Percentiles rank a stretch among this genome's conserved stretches.
Conservation (phyloP, 495 filamentous ascomycete species). For the Aspergillus cristatus region DNA sequence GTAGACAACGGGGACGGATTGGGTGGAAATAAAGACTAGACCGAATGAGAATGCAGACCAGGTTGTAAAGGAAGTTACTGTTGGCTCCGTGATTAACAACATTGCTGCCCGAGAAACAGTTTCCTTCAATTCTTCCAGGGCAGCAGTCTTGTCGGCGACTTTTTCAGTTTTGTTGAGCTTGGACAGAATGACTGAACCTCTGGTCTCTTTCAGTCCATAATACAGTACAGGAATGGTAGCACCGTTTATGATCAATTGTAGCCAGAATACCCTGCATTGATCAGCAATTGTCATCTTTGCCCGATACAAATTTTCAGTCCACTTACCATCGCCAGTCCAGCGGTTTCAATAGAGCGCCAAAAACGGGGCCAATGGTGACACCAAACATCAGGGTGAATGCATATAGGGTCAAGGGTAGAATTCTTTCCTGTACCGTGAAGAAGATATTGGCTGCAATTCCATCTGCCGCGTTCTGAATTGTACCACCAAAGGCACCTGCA, state of each 20-base stretch:
- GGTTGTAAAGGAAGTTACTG: constrained; percentile 5
- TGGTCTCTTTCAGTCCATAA: constrained; percentile 4
- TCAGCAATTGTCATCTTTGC: not conserved
- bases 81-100: constrained; percentile 7
- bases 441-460: constrained; percentile 7
- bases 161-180: not conserved
- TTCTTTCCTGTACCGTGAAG: constrained; percentile 1
- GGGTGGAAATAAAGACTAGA: constrained; percentile 8
- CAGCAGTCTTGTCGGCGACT: not conserved
- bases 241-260: constrained; percentile 7
- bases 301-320: not conserved
- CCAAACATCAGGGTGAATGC: constrained; percentile 5
- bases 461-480: constrained; percentile 8
- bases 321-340: constrained; percentile 8
- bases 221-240: not conserved
- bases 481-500: constrained; percentile 10
- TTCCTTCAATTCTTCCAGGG: constrained; percentile 1
- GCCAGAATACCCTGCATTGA: constrained; percentile 8
- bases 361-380: constrained; percentile 6
- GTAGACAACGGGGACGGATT: constrained; percentile 8
- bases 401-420: constrained; percentile 6
- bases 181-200: constrained; percentile 1
- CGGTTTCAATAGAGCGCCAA: constrained; percentile 3
- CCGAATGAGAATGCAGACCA: constrained; percentile 9
- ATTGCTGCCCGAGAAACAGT: constrained; percentile 4